Conservation (phyloP, 441 rosid genomes). For the Melastoma candidum region DNA sequence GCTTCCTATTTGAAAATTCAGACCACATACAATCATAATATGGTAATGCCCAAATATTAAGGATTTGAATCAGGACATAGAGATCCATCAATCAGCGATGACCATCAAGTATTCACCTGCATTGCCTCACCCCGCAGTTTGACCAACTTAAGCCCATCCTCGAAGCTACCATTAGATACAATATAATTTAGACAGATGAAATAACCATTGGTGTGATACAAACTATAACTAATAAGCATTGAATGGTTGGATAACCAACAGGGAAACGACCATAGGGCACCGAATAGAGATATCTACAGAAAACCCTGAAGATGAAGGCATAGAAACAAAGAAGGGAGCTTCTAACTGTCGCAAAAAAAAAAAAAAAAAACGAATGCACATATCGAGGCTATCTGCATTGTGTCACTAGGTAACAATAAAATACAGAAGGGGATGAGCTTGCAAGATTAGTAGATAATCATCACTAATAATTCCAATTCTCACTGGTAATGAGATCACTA, state of each 20-base stretch:
- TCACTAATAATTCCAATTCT: not conserved
- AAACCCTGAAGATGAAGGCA: too few relatives aligned
- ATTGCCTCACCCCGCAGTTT: constrained; percentile 96
- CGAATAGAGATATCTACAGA: too few relatives aligned
- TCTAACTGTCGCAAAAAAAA: too few relatives aligned
- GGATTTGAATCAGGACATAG: not conserved
- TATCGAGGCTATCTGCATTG: too few relatives aligned
- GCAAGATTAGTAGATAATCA: not conserved
- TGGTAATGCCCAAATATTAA: not conserved
- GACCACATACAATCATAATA: constrained; percentile 3
- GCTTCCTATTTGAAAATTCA: constrained; percentile 54
- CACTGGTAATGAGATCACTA: constrained; percentile 14
- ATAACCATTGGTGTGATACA: not conserved
- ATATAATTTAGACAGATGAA: constrained; percentile 11
- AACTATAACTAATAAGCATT: not conserved
- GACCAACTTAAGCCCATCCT: constrained; percentile 93
- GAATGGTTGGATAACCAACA: too few relatives aligned
- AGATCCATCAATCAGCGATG: not conserved
- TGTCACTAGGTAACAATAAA: too few relatives aligned
- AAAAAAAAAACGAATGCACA: too few relatives aligned
- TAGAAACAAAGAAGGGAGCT: too few relatives aligned
- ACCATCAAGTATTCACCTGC: constrained; percentile 41
- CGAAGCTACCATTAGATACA: constrained; percentile 42
- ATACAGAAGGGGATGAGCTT: not conserved
- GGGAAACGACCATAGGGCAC: too few relatives aligned